Conservation (phyloP, 2,329 filamentous ascomycete genomes). For the Zymoseptoria passerinii region DNA sequence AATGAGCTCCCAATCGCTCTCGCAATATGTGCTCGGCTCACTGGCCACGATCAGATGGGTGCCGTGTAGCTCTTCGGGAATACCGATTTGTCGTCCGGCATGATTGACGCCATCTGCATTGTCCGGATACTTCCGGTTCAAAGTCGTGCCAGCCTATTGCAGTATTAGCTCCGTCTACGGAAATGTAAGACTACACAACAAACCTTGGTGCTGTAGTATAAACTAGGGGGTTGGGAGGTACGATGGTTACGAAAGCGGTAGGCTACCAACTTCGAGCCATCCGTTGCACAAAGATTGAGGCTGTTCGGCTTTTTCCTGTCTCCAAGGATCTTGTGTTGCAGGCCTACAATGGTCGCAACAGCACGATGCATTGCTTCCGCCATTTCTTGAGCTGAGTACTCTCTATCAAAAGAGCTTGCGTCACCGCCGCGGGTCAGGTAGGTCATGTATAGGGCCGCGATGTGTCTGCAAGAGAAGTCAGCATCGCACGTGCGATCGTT, state of each 20-base stretch:
- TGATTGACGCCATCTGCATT: slow-evolving; percentile 36
- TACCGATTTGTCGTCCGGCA: slow-evolving; percentile 26
- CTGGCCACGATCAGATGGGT: slow-evolving; percentile 47
- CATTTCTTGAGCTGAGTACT: slow-evolving; percentile 39
- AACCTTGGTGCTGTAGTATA: slow-evolving; percentile 40
- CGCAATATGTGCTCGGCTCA: slow-evolving; percentile 47
- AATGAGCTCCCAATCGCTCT: slow-evolving; percentile 45
- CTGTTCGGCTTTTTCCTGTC: slow-evolving; percentile 38
- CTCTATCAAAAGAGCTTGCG: slow-evolving; percentile 26
- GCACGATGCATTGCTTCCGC: slow-evolving; percentile 35
- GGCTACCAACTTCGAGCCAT: slow-evolving; percentile 43
- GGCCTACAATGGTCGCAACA: slow-evolving; percentile 36
- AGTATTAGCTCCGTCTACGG: background rate
- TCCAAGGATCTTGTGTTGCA: slow-evolving; percentile 41
- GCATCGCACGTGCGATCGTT: slow-evolving; percentile 17
- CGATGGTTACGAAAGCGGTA: slow-evolving; percentile 47
- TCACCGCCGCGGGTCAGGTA: slow-evolving; percentile 31
- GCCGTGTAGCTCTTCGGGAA: slow-evolving; percentile 35
- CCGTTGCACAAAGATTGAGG: slow-evolving; percentile 46
- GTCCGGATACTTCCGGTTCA: slow-evolving; percentile 47
- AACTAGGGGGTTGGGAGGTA: slow-evolving; percentile 43
- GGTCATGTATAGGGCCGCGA: slow-evolving; percentile 44
- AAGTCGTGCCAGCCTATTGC: slow-evolving; percentile 39
- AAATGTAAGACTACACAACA: background rate
- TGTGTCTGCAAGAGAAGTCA: slow-evolving; percentile 15